Evolutionary conservation across 805 yeast genomes (phyloP).

Genomic region (Dipodascopsis uninucleata): DNA sequence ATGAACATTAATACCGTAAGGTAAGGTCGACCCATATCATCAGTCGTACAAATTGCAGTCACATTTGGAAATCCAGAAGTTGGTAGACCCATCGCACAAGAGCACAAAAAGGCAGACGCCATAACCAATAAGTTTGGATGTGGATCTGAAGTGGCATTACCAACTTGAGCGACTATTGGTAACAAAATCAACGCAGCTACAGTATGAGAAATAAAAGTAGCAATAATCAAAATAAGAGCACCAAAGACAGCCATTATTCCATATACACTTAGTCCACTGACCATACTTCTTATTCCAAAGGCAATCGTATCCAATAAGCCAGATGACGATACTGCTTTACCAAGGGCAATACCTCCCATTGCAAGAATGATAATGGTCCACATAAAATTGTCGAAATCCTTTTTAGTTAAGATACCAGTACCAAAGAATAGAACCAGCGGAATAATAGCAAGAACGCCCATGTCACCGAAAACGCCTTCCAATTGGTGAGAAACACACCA

Average conservation of each 20-base stretch:
- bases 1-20: constrained; percentile 82
- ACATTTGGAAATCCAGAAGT: constrained; percentile 98
- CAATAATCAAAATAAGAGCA: constrained; percentile 71
- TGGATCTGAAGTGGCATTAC: constrained; percentile 55
- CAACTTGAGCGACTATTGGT: constrained; percentile 87
- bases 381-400: constrained; percentile 90
- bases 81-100: constrained; percentile 96
- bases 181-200: constrained; percentile 93
- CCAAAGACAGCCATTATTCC: constrained; percentile 78
- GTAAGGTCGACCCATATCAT: constrained; percentile 87
- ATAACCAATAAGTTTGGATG: constrained; percentile 80
- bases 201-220: constrained; percentile 94
- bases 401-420: constrained; percentile 77
- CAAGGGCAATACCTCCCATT: constrained; percentile 96
- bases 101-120: constrained; percentile 65
- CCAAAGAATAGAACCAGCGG: constrained; percentile 93
- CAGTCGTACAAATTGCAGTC: constrained; percentile 91
- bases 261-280: constrained; percentile 66
- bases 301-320: constrained; percentile 84
- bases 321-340: constrained; percentile 90
- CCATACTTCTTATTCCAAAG: constrained; percentile 54
- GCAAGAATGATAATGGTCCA: constrained; percentile 96
- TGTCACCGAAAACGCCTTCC: constrained; percentile 77
- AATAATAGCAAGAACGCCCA: constrained; percentile 91
- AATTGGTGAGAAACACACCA: constrained; percentile 88